Evolutionary conservation across 78 protist species (phyloP).

Genomic region (Trichosphaerium sp.): DNA sequence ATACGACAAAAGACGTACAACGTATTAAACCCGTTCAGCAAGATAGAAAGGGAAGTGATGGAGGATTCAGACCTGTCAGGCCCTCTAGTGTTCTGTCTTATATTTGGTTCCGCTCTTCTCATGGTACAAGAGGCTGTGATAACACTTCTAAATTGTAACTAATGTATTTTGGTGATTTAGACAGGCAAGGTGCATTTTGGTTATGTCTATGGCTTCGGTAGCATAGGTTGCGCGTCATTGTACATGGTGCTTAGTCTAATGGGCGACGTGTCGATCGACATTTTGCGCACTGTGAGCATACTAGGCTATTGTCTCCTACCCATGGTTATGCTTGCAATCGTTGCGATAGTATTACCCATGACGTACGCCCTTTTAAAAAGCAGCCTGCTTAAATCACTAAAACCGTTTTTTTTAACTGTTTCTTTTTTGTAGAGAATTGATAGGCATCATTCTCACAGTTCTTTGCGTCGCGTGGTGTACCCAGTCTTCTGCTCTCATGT

Average conservation of each 20-base stretch:
- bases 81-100: constrained; percentile 69
- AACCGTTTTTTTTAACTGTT: neutral
- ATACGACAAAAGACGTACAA: constrained; percentile 42
- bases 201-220: constrained; percentile 77
- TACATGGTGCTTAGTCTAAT: constrained; percentile 58
- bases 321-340: constrained; percentile 68
- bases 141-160: neutral
- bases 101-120: constrained; percentile 60
- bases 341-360: constrained; percentile 25
- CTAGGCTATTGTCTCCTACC: constrained; percentile 87
- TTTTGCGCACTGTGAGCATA: constrained; percentile 41
- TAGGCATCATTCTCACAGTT: constrained; percentile 33
- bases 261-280: constrained; percentile 36
- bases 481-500: constrained; percentile 60
- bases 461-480: constrained; percentile 65
- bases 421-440: constrained; percentile 14
- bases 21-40: constrained; percentile 59
- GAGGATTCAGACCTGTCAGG: constrained; percentile 89
- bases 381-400: neutral
- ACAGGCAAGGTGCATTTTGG: constrained; percentile 83
- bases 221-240: constrained; percentile 67
- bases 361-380: neutral
- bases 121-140: constrained; percentile 32
- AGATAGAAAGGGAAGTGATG: constrained; percentile 53
- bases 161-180: constrained; percentile 4